These are phyloP conservation scores for Trichocladium uniseriatum DNA, from an alignment of 495 filamentous ascomycete species.

Conservation along the genomic window DNA sequence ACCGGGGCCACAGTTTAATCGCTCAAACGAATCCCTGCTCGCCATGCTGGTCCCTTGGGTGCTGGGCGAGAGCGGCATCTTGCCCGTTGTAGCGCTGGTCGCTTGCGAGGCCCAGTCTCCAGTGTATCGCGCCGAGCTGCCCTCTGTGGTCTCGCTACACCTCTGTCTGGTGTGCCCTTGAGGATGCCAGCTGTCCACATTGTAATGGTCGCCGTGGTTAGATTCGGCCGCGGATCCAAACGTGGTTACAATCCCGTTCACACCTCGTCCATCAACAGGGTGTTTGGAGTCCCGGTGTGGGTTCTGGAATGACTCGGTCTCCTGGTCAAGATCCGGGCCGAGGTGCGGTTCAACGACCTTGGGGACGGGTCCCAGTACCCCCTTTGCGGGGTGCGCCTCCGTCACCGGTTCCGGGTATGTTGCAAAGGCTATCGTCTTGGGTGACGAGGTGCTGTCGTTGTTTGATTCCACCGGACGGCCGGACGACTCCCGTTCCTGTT, in stretches of 20 bases:
- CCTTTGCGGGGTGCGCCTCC: neutral
- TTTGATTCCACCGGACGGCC: conserved; percentile 20
- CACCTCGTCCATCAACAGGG: conserved; percentile 22
- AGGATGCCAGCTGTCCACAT: conserved; percentile 18
- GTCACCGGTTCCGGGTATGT: conserved; percentile 20
- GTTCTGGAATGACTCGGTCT: conserved; percentile 5
- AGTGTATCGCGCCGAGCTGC: conserved; percentile 37
- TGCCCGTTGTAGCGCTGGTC: conserved; percentile 46
- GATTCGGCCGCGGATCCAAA: conserved; percentile 31
- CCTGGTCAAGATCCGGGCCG: neutral
- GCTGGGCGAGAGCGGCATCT: conserved; percentile 49
- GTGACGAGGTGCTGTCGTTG: conserved; percentile 25
- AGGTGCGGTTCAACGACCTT: conserved; percentile 1
- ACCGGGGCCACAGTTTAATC: conserved; percentile 31
- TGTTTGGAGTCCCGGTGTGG: conserved; percentile 12
- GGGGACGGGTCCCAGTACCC: neutral
- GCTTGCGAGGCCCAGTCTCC: conserved; percentile 47
- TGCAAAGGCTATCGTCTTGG: conserved; percentile 32
- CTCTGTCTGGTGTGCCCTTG: conserved; percentile 34
- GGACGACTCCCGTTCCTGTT: conserved; percentile 22
- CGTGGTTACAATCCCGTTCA: conserved; percentile 29
- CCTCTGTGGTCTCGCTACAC: conserved; percentile 45
- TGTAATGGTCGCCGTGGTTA: conserved; percentile 28
- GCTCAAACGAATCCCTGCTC: conserved; percentile 41
- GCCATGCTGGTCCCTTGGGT: conserved; percentile 50